A percentile compares a stretch with the other conserved stretches of the same genome.
phyloP scores from a whole-genome alignment of 495 filamentous ascomycete species.

The Terfezia claveryi region DNA sequence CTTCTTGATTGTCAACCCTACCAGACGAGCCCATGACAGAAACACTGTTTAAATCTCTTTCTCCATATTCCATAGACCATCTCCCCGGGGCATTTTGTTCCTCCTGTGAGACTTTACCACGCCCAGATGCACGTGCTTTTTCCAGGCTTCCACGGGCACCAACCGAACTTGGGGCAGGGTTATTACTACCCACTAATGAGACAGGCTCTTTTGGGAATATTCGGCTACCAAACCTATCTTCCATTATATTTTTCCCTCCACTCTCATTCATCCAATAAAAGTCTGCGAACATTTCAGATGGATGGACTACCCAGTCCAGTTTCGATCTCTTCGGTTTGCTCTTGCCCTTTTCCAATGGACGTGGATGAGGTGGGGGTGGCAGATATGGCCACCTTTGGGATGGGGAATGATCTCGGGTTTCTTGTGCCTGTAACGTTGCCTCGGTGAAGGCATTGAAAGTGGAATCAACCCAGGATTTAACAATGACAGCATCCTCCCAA shows the following conservation, averaged over 20 bases:
- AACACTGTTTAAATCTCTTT: too few species aligned
- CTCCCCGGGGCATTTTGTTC: neutral
- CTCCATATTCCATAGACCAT: too few species aligned
- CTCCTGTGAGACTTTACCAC: neutral
- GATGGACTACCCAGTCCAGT: conserved; percentile 15
- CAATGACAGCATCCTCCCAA: conserved; percentile 15
- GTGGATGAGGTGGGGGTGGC: conserved; percentile 11
- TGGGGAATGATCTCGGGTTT: too few species aligned
- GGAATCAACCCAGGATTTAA: conserved; percentile 13
- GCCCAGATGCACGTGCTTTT: neutral
- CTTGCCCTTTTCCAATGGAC: neutral
- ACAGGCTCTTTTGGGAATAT: neutral
- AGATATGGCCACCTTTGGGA: neutral
- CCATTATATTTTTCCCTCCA: neutral
- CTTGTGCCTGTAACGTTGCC: neutral
- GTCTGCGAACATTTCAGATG: conserved; percentile 17
- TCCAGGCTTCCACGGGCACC: neutral
- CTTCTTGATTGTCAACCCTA: neutral
- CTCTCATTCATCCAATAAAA: conserved; percentile 18
- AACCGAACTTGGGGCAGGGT: neutral
- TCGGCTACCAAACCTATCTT: neutral
- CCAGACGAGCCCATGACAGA: too few species aligned
- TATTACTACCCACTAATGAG: neutral
- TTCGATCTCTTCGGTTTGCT: conserved; percentile 13
- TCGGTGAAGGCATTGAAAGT: neutral